Base-by-base conservation (phyloP, 192 early-diverging fungal species). In the Thamnidium elegans region DNA sequence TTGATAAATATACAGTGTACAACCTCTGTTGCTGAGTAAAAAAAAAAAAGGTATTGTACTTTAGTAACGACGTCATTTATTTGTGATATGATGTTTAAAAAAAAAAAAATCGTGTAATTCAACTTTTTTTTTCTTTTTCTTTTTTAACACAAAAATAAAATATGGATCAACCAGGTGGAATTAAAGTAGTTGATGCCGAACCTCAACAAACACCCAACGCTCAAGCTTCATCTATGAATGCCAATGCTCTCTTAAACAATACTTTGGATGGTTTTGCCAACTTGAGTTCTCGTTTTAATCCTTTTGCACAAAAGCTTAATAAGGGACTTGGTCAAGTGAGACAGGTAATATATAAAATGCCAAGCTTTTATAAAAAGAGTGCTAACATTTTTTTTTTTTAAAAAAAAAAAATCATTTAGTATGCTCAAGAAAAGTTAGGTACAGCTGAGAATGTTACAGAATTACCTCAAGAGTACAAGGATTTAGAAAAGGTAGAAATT, bases 381-480 rank as follows among this genome's bases (percentile, higher is more conserved):
- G 26, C 14, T 17, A 48, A 48, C 7, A 15, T 17, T 66, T 60
- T 45, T 39, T 55, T 20, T 70, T 47, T 36, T 17, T n/a, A n/a
- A n/a, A n/a, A n/a, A n/a, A n/a, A n/a, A n/a, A n/a, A n/a, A n/a
- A n/a, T n/a, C n/a, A 19, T 15, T 21, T 45, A 97, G 92, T 90
- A 89, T 80, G 95, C 95, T 21, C 86, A 88, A 63, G 97, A 99
- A 71, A 87, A 87, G 72, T 79, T 96, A 56, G 91, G 90, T 36
- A 89, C 76, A 60, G 81, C 81, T 11, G 83, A 84, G 20, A 92
- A 96, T 60, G 82, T 94, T 31, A 99, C 97, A 32, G 92, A 93
- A 61, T 87, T 99, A 30, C 97, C 97, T 39, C 82, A 82, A 59
- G 96, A 99, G 68, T 99, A 98, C 76, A 80, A 92, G 59, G 86